Evolutionary conservation across 1,284 basidiomycete species (phyloP).

Genomic region (Trametes sp.): DNA sequence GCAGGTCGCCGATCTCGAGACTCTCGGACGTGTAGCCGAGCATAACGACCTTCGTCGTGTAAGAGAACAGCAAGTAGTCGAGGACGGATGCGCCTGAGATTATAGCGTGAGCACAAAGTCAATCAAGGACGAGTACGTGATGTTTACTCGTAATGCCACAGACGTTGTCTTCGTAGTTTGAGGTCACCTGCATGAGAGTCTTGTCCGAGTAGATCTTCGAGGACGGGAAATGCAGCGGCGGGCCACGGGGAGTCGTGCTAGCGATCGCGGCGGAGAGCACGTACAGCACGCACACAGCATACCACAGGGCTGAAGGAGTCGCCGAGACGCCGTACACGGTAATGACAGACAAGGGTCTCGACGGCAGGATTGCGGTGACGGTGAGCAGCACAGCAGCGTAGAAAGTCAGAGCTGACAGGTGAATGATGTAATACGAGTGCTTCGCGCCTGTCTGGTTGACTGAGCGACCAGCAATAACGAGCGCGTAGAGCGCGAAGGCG

Average conservation of each 20-base stretch:
- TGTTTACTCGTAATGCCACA: constrained; percentile 60
- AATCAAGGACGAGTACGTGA: neutral
- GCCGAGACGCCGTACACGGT: constrained; percentile 25
- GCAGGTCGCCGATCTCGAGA: constrained; percentile 87
- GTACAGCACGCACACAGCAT: constrained; percentile 58
- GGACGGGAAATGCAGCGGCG: constrained; percentile 75
- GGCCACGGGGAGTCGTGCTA: constrained; percentile 73
- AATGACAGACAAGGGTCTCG: constrained; percentile 45
- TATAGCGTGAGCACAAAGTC: neutral
- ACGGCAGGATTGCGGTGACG: constrained; percentile 62
- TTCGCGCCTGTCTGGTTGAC: constrained; percentile 57
- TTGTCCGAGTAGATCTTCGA: constrained; percentile 80
- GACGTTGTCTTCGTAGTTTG: constrained; percentile 68
- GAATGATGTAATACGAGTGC: constrained; percentile 75
- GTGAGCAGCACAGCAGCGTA: constrained; percentile 59
- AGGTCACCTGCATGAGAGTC: constrained; percentile 61
- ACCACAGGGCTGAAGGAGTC: constrained; percentile 52
- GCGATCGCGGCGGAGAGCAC: constrained; percentile 55
- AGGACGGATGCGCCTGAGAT: constrained; percentile 51
- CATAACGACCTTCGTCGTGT: constrained; percentile 85
- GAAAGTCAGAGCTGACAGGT: constrained; percentile 67
- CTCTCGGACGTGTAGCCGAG: constrained; percentile 77
- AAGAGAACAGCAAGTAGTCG: constrained; percentile 77
- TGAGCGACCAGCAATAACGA: constrained; percentile 60
- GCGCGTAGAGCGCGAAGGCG: constrained; percentile 66